Base-by-base conservation (phyloP, 2,329 filamentous ascomycete genomes). In the Stachybotrys elegans region DNA sequence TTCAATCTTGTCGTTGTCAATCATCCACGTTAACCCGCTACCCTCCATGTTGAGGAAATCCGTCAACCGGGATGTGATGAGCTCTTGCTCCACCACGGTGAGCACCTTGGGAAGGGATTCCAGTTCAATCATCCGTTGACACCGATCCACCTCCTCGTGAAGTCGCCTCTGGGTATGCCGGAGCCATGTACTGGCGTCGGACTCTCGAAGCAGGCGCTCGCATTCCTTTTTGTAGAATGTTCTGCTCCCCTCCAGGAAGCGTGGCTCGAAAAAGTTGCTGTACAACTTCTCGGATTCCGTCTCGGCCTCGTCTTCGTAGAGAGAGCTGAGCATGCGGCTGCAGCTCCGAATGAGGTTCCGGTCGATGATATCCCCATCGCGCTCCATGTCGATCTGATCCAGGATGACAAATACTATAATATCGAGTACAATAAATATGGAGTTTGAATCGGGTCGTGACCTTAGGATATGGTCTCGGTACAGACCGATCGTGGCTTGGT, bases 361-460 rank as follows among this genome's bases (percentile, higher is more conserved):
- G 62, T 97, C 88, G 48, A 97, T 91, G 13, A 88, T 79, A 55
- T 96, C 90, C 22, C 92, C 93, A 46, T 90, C 83, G 22, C 93
- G 78, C 63, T 97, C 93, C 83, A 96, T 90, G 48, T 86, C 81
- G 51, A 98, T 86, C 66, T 96, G 88, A 50, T 95, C 91, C 4
- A 97, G 75, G 22, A 97, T 78, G 13, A 95, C 88, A 6, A 81
- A 80, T 55, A 87, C 88, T 21, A 97, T 71, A 6, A 95, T 79
- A 43, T 85, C 78, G 37, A 86, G 83, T 8, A 95, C 78, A n/a
- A 67, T 65, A 40, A 70, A 66, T 13, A 68, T 61, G 37, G 70
- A 63, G 52, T 71, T 62, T 2, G 65, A 64, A 32, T 67, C 66
- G 6, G 83, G 61, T 14, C 68, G 70, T 1, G 81, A 79, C 22